These are phyloP conservation scores for Clavariopsis aquatica DNA, from an alignment of 495 filamentous ascomycete genomes.

Conservation along the genomic window DNA sequence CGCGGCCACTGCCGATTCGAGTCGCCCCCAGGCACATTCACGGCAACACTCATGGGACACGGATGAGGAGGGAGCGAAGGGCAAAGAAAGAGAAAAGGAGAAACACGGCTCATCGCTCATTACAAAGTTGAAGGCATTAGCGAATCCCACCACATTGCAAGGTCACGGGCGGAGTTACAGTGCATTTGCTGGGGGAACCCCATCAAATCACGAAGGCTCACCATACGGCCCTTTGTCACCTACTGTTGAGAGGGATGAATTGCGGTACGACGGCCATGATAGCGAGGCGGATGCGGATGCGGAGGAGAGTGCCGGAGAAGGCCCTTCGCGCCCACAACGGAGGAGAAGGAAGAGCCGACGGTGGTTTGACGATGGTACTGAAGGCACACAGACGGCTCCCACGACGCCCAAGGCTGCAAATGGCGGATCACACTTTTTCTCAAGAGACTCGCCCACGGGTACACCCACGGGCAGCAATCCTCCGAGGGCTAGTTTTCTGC, in stretches of 20 bases:
- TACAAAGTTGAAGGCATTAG: conserved; percentile 47
- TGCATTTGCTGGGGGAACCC: conserved; percentile 38
- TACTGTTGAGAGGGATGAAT: conserved; percentile 35
- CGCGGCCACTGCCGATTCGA: conserved; percentile 27
- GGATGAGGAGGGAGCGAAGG: conserved; percentile 32
- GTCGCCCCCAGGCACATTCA: conserved; percentile 26
- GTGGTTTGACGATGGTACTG: conserved; percentile 30
- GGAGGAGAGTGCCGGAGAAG: conserved; percentile 47
- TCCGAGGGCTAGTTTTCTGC: conserved; percentile 58
- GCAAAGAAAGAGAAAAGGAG: conserved; percentile 34
- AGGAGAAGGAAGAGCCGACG: conserved; percentile 43
- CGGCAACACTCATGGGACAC: conserved; percentile 39
- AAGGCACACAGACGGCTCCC: conserved; percentile 57
- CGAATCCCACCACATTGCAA: conserved; percentile 41
- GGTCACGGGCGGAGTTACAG: conserved; percentile 43
- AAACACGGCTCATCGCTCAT: conserved; percentile 43
- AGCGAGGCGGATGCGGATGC: conserved; percentile 47
- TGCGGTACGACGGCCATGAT: conserved; percentile 33
- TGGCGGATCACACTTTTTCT: conserved; percentile 35
- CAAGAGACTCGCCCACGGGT: conserved; percentile 31
- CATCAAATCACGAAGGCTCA: conserved; percentile 35
- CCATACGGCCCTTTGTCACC: conserved; percentile 29
- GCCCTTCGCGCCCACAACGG: conserved; percentile 33
- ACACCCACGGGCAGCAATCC: conserved; percentile 23
- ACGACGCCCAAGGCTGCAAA: conserved; percentile 56